Evolutionary conservation across 2,329 filamentous ascomycete genomes (phyloP).

Genomic region (Hypoxylon sp.): DNA sequence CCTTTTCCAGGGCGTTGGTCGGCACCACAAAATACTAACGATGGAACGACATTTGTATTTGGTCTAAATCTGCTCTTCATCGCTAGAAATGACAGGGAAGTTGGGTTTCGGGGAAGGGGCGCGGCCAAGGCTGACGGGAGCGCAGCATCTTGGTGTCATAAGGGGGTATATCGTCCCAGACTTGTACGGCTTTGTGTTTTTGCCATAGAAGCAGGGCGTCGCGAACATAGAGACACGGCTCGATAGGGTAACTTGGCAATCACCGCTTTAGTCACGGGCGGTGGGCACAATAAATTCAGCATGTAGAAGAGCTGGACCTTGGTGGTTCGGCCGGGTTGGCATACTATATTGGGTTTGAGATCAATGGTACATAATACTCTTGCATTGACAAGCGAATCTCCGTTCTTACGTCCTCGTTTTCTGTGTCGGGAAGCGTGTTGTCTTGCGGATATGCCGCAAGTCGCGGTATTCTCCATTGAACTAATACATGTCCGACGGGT

Average conservation of each 20-base stretch:
- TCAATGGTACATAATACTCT: conserved; percentile 43
- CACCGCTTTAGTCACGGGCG: conserved; percentile 14
- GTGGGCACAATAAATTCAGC: conserved; percentile 26
- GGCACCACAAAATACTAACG: conserved; percentile 31
- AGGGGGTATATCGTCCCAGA: conserved; percentile 26
- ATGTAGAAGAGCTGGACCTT: conserved; percentile 32
- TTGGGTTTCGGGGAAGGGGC: conserved; percentile 25
- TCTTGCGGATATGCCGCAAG: background rate
- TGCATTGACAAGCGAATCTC: conserved; percentile 10
- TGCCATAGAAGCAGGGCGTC: conserved; percentile 35
- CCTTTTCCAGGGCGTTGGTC: conserved; percentile 14
- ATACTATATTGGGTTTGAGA: conserved; percentile 38
- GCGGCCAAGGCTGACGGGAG: conserved; percentile 23
- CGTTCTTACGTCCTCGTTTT: background rate
- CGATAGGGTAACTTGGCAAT: conserved; percentile 18
- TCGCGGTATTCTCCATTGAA: background rate
- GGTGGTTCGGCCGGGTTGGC: conserved; percentile 28
- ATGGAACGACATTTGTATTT: conserved; percentile 42
- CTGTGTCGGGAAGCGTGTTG: background rate
- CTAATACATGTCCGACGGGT: background rate
- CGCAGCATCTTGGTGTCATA: conserved; percentile 30
- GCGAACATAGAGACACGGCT: conserved; percentile 27
- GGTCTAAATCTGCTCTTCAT: conserved; percentile 31
- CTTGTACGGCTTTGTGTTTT: conserved; percentile 27
- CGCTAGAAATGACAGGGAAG: conserved; percentile 23